These are phyloP conservation scores for Exophiala calicioides DNA, from an alignment of 2,329 filamentous ascomycete species.

Conservation along the genomic window DNA sequence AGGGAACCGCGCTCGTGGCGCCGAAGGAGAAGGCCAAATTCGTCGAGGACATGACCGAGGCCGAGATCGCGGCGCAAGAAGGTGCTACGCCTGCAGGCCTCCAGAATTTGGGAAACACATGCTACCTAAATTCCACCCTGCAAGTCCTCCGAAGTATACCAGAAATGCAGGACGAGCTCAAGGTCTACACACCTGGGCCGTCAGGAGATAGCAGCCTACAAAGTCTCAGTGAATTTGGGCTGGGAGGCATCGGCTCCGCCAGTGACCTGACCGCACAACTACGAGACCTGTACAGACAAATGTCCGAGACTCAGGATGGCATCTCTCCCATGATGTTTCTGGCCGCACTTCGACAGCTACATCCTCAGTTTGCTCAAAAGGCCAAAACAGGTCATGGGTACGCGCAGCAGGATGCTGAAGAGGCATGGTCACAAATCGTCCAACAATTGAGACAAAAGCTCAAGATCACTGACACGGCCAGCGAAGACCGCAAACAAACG, in stretches of 20 bases:
- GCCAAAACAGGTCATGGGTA: slow-evolving; percentile 79
- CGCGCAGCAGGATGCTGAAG: slow-evolving; percentile 98
- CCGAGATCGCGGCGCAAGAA: slow-evolving; percentile 78
- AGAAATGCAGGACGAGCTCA: slow-evolving; percentile 79
- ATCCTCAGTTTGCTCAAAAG: slow-evolving; percentile 91
- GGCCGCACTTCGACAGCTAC: slow-evolving; percentile 72
- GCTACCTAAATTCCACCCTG: slow-evolving; percentile 97
- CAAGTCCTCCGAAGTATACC: slow-evolving; percentile 86
- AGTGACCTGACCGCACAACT: slow-evolving; percentile 76
- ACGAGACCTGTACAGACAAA: slow-evolving; percentile 80
- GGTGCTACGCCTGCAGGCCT: slow-evolving; percentile 86
- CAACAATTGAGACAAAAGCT: slow-evolving; percentile 78
- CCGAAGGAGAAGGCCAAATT: slow-evolving; percentile 85
- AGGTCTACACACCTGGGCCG: slow-evolving; percentile 56
- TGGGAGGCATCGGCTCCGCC: slow-evolving; percentile 60
- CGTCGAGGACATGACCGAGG: slow-evolving; percentile 95
- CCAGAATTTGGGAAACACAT: slow-evolving; percentile 93
- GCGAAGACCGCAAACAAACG: slow-evolving; percentile 49
- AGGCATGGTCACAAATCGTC: slow-evolving; percentile 96
- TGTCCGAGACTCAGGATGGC: slow-evolving; percentile 86
- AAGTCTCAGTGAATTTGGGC: slow-evolving; percentile 55
- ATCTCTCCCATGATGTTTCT: slow-evolving; percentile 83
- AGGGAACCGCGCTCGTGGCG: slow-evolving; percentile 60
- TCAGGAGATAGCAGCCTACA: slow-evolving; percentile 38
- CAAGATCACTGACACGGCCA: slow-evolving; percentile 52